Conservation (phyloP, 2,329 filamentous ascomycete genomes). For the Keithomyces neogunnii region DNA sequence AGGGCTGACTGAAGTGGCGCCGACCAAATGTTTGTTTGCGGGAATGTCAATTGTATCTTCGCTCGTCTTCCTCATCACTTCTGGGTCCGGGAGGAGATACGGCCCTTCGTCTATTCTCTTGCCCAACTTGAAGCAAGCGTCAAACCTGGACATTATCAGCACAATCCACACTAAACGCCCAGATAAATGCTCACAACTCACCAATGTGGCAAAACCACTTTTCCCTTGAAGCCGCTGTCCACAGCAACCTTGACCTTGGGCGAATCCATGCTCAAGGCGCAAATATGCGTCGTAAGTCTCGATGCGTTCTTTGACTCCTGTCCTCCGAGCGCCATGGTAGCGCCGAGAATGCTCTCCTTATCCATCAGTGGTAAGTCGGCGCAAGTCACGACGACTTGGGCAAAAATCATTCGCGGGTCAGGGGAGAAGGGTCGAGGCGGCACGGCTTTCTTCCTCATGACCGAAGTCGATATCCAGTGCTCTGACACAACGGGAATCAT, state of each 20-base stretch:
- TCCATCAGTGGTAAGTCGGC: conserved; percentile 79
- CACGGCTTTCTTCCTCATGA: conserved; percentile 60
- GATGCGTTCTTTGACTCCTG: conserved; percentile 65
- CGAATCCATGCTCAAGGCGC: conserved; percentile 69
- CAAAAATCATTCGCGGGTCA: conserved; percentile 84
- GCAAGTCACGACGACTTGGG: conserved; percentile 72
- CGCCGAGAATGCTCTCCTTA: conserved; percentile 85
- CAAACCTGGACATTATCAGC: conserved; percentile 55
- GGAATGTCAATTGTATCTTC: conserved; percentile 50
- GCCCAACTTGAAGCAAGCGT: conserved; percentile 89
- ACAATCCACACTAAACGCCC: neutral
- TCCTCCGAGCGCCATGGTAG: conserved; percentile 82
- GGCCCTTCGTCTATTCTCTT: conserved; percentile 84
- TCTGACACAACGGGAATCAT: conserved; percentile 81
- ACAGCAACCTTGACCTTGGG: conserved; percentile 58
- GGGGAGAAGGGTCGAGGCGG: conserved; percentile 82
- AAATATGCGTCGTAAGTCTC: conserved; percentile 77
- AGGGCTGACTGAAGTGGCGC: conserved; percentile 49
- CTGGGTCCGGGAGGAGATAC: conserved; percentile 78
- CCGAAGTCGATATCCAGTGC: conserved; percentile 66
- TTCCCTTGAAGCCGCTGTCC: conserved; percentile 60
- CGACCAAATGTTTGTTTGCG: conserved; percentile 52
- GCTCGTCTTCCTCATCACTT: conserved; percentile 58
- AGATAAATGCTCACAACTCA: conserved; percentile 26
- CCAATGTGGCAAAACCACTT: conserved; percentile 92